Percentiles rank a stretch among this genome's conserved stretches.
These are phyloP conservation scores for Epichloe elymi DNA, from an alignment of 2,329 filamentous ascomycete genomes.

Conservation along the genomic window DNA sequence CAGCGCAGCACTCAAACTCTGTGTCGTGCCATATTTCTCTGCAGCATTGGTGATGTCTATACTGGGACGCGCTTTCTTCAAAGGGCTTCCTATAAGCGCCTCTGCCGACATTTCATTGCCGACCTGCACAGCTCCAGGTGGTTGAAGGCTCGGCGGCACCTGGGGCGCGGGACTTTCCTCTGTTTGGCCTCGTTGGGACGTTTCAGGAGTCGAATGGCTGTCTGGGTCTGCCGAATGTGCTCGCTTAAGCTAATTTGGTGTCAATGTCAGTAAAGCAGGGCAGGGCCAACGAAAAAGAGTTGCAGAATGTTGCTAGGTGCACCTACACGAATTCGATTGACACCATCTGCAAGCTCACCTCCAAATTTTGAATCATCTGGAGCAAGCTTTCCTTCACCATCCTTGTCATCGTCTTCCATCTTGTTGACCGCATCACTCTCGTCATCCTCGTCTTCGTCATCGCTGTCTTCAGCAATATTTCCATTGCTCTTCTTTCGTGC, in stretches of 20 bases:
- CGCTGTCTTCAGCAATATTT: constrained; percentile 59
- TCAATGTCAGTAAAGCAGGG: constrained; percentile 6
- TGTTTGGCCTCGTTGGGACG: constrained; percentile 26
- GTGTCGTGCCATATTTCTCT: constrained; percentile 16
- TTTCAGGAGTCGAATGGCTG: constrained; percentile 23
- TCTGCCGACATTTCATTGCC: constrained; percentile 20
- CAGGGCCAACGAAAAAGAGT: not conserved
- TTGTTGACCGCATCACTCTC: constrained; percentile 48
- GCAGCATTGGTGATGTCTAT: constrained; percentile 16
- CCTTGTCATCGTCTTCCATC: constrained; percentile 53
- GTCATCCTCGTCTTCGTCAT: constrained; percentile 60
- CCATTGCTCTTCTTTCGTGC: constrained; percentile 50
- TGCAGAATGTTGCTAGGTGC: not conserved
- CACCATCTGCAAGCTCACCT: constrained; percentile 66
- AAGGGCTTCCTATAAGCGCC: constrained; percentile 50
- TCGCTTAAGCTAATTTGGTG: constrained; percentile 56
- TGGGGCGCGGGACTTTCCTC: constrained; percentile 27
- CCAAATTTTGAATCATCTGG: constrained; percentile 61
- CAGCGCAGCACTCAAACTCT: constrained; percentile 23
- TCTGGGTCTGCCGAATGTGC: constrained; percentile 64
- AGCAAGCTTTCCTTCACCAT: constrained; percentile 44
- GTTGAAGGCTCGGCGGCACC: constrained; percentile 4
- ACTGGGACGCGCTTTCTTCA: constrained; percentile 63
- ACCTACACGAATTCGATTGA: constrained; percentile 68
- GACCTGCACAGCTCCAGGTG: constrained; percentile 16